Evolutionary conservation across 2,329 filamentous ascomycete genomes (phyloP).

Genomic region (Trichoderma sp.): DNA sequence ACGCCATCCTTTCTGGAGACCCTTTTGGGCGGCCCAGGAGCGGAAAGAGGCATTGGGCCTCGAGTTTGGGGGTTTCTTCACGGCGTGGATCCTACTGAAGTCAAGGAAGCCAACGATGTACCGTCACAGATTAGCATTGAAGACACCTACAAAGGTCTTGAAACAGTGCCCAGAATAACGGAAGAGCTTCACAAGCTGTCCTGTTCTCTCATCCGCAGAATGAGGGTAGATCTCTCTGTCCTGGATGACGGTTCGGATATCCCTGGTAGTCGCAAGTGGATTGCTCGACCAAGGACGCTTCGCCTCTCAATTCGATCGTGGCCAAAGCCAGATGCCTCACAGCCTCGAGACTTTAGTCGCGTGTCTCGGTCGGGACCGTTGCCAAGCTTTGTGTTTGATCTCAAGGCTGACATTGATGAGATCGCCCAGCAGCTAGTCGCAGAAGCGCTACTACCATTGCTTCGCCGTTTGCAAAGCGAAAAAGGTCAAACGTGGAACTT

Average conservation of each 20-base stretch:
- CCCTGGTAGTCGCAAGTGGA: constrained; percentile 56
- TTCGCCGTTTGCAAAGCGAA: constrained; percentile 71
- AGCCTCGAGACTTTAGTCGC: constrained; percentile 63
- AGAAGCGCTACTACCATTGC: constrained; percentile 69
- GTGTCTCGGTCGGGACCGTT: constrained; percentile 74
- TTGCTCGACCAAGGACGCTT: constrained; percentile 78
- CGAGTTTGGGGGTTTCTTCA: constrained; percentile 79
- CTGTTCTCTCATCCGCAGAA: constrained; percentile 70
- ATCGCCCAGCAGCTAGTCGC: constrained; percentile 69
- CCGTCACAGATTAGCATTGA: constrained; percentile 93
- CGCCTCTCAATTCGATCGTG: constrained; percentile 75
- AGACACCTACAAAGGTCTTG: constrained; percentile 79
- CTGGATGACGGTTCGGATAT: constrained; percentile 43
- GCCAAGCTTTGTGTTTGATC: constrained; percentile 71
- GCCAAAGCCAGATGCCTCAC: constrained; percentile 40
- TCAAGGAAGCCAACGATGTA: constrained; percentile 68
- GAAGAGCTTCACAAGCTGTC: constrained; percentile 70
- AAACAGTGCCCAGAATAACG: constrained; percentile 62
- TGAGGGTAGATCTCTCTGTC: constrained; percentile 74
- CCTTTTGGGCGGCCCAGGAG: constrained; percentile 69
- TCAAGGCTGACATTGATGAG: constrained; percentile 57
- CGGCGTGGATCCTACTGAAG: constrained; percentile 74
- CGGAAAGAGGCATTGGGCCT: constrained; percentile 68
- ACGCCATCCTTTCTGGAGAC: constrained; percentile 65
- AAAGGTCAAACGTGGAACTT: constrained; percentile 71